Evolutionary conservation across 2,329 filamentous ascomycete species (phyloP), one percentile per base, ranked within the genome.

Genomic region (Cordyceps tenuipes): DNA sequence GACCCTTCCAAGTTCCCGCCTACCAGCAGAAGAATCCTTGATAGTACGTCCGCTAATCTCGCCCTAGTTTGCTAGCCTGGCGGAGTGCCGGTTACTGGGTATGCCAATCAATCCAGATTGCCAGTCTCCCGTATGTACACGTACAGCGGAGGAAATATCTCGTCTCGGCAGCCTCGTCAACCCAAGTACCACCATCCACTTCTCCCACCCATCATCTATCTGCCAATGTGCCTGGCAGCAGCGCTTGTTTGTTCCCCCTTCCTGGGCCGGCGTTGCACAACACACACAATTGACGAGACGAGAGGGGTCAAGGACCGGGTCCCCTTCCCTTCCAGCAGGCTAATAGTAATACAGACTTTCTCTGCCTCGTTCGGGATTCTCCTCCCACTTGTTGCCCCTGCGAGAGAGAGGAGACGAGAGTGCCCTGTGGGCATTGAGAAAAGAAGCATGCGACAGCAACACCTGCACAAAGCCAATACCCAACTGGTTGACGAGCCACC

Each of bases 381-480:
- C 50, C 43, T 57, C 55, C 55, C 46, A 50, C 12, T 49, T 31
- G 57, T 36, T 26, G 41, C 48, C 47, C 46, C 46, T 26, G 41
- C 52, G 41, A 47, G 57, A 59, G 57, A 59, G 57, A 59, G 36
- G 56, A 59, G 47, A 59, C 48, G 39, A 58, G 56, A 59, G 3
- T 29, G 29, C 29, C 41, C 48, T 52, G 57, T 59, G 57, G 57
- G 26, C 48, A 46, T 31, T 51, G 57, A 59, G 57, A 47, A 59
- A 59, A 59, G 57, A 47, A 41, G 57, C 48, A 52, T 52, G 34
- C 34, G 39, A 58, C 31, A 36, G 9, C 10, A 36, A 13, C 10
- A 43, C 55, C 55, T 57, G 47, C 31, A n/a, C n/a, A 4, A 50
- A 43, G 46, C 47, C 55, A 57, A 57, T 57, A 36, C 34, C 34